A percentile compares a stretch with the other conserved stretches of the same genome.
phyloP scores from a whole-genome alignment of 257 asterid genomes.

The Plectranthus barbatus region DNA sequence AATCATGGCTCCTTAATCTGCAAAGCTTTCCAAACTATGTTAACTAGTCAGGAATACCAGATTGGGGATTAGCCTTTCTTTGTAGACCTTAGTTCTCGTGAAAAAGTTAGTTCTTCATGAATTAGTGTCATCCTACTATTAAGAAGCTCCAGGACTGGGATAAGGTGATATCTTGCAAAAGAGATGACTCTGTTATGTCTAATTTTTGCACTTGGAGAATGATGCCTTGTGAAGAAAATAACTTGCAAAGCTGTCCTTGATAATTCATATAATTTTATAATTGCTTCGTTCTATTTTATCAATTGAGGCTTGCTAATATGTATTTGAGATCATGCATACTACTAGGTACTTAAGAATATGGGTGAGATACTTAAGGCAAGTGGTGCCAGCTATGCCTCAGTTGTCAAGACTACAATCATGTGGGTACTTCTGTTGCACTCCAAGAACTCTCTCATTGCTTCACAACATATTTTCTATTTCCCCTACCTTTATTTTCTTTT shows the following conservation, averaged over 20 bases:
- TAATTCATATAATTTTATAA: neutral
- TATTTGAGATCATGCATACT: conserved; percentile 9
- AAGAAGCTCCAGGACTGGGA: neutral
- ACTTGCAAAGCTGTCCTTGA: neutral
- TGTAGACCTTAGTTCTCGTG: neutral
- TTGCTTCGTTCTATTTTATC: neutral
- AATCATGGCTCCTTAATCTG: neutral
- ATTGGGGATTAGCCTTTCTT: neutral
- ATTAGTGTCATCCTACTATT: neutral
- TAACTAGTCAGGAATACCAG: neutral
- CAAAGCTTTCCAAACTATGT: neutral
- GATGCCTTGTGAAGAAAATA: neutral
- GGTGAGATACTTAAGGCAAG: conserved; percentile 97
- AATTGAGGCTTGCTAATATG: conserved; percentile 7
- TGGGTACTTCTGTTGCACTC: conserved; percentile 25
- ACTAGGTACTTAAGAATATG: conserved; percentile 86
- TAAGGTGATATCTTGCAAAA: neutral
- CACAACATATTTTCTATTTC: neutral
- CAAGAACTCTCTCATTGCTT: neutral
- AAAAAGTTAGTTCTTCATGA: neutral
- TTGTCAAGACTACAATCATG: conserved; percentile 98
- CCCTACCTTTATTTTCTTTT: neutral
- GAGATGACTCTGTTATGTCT: neutral
- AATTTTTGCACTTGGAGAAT: neutral
- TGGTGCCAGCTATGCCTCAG: conserved; percentile 80